These are phyloP conservation scores for Thelonectria discophora DNA, from an alignment of 2,329 filamentous ascomycete genomes.

Conservation along the genomic window DNA sequence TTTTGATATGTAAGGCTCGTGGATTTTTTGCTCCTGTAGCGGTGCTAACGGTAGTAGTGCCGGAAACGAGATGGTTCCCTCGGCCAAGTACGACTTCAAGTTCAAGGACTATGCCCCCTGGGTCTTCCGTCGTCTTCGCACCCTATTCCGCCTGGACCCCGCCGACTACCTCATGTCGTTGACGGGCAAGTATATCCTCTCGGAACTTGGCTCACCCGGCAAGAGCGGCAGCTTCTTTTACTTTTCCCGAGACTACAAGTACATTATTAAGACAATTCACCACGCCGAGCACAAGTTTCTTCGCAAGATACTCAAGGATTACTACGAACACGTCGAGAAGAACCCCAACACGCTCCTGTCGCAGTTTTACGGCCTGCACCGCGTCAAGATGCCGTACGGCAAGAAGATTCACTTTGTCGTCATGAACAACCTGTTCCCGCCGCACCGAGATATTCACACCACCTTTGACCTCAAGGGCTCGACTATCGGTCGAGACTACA, in stretches of 20 bases:
- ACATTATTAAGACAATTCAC: conserved; percentile 99
- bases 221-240: conserved; percentile 99
- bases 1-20: conserved; percentile 85
- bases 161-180: conserved; percentile 98
- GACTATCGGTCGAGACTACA: conserved; percentile 90
- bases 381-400: conserved; percentile 97
- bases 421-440: conserved; percentile 99
- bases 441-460: conserved; percentile 95
- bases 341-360: conserved; percentile 98
- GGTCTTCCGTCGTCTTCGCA: conserved; percentile 93
- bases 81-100: conserved; percentile 99
- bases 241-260: conserved; percentile 99
- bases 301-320: conserved; percentile 85
- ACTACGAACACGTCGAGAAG: conserved; percentile 89
- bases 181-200: conserved; percentile 98
- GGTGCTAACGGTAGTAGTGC: conserved; percentile 64
- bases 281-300: conserved; percentile 92
- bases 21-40: not conserved
- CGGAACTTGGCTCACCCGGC: conserved; percentile 93
- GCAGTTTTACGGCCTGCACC: conserved; percentile 96
- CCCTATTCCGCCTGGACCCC: conserved; percentile 89
- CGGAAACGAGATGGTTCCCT: conserved; percentile 95
- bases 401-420: conserved; percentile 99
- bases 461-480: conserved; percentile 98
- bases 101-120: conserved; percentile 99